Conservation (phyloP, 2,329 filamentous ascomycete genomes). For the Stylonectria norvegica region DNA sequence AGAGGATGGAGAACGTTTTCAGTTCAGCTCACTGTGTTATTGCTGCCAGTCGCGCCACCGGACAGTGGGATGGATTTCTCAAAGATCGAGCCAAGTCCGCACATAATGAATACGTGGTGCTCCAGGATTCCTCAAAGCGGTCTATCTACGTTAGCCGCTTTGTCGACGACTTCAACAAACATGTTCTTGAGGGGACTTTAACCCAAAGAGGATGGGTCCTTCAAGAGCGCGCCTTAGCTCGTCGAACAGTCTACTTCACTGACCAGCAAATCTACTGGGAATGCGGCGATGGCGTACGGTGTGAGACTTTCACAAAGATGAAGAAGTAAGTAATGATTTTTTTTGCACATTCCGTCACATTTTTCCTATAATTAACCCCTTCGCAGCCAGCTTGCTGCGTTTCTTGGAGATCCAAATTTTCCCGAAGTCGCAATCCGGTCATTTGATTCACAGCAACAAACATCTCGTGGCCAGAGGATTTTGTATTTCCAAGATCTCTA, state of each 20-base stretch:
- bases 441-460: background rate
- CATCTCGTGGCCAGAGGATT: constrained; percentile 12
- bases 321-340: constrained; percentile 16
- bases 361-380: constrained; percentile 6
- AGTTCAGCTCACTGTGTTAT: constrained; percentile 19
- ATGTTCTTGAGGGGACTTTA: constrained; percentile 9
- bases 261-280: constrained; percentile 18
- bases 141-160: constrained; percentile 10
- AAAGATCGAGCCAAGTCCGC: constrained; percentile 1
- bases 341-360: no score
- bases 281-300: constrained; percentile 15
- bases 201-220: constrained; percentile 10
- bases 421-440: constrained; percentile 6
- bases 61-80: constrained; percentile 1
- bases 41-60: background rate
- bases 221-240: constrained; percentile 14
- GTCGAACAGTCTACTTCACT: constrained; percentile 17
- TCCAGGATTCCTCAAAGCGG: background rate
- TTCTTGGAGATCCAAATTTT: constrained; percentile 20
- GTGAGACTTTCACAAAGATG: constrained; percentile 13
- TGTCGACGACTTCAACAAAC: constrained; percentile 14
- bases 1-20: constrained; percentile 4
- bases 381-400: constrained; percentile 4
- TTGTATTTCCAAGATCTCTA: constrained; percentile 16
- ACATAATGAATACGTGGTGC: background rate